These are phyloP conservation scores for Fusarium sp. DNA, from an alignment of 2,329 filamentous ascomycete species.

Conservation along the genomic window DNA sequence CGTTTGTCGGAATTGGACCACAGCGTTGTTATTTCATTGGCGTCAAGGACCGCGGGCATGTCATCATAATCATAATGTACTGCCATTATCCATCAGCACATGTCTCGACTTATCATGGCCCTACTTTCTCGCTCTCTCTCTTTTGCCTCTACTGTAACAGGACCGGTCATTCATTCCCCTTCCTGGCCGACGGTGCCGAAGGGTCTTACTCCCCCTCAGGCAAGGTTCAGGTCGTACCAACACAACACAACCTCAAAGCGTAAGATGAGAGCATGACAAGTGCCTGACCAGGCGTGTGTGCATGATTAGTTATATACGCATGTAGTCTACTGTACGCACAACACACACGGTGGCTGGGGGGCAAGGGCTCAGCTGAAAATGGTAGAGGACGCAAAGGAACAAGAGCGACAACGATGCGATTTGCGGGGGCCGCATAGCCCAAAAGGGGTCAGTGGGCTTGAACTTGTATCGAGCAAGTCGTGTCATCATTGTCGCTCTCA, in stretches of 20 bases:
- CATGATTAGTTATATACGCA: neutral
- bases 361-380: conserved; percentile 4
- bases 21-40: conserved; percentile 38
- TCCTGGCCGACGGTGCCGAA: conserved; percentile 14
- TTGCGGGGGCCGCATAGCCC: conserved; percentile 11
- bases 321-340: too few relatives aligned
- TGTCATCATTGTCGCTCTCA: conserved; percentile 43
- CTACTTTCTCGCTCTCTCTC: conserved; percentile 19
- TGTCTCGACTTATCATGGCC: conserved; percentile 30
- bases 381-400: neutral
- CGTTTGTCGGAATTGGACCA: conserved; percentile 24
- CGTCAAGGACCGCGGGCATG: conserved; percentile 24
- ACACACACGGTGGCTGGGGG: too few relatives aligned
- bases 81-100: conserved; percentile 43
- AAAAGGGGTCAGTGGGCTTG: conserved; percentile 12
- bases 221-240: conserved; percentile 1
- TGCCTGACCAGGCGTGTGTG: conserved; percentile 2
- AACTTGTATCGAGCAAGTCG: conserved; percentile 38
- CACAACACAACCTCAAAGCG: conserved; percentile 13
- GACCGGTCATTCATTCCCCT: too few relatives aligned
- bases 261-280: conserved; percentile 18
- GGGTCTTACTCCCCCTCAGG: too few relatives aligned
- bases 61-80: conserved; percentile 45
- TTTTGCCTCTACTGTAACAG: conserved; percentile 25
- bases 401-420: conserved; percentile 18